Percentiles rank a stretch among this genome's conserved stretches.
These are phyloP conservation scores for Amaranthus tricolor DNA, from an alignment of 179 eudicot species.

Conservation along the genomic window DNA sequence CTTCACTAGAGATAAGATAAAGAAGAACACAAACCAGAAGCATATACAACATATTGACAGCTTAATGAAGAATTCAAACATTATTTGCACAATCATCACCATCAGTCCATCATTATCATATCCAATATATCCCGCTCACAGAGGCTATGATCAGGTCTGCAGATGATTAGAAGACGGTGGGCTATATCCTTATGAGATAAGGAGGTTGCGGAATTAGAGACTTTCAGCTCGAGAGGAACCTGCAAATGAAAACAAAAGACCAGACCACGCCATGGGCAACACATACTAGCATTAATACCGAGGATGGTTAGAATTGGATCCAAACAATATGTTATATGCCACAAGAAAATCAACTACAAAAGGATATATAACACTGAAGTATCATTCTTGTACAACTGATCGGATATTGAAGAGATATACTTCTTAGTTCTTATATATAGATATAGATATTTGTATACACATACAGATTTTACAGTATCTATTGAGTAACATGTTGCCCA, in stretches of 20 bases:
- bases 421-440: too few species aligned
- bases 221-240: too few species aligned
- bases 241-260: too few species aligned
- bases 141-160: too few species aligned
- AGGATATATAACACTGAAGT: background rate
- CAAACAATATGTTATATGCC: background rate
- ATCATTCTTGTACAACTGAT: conserved; percentile 13
- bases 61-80: too few species aligned
- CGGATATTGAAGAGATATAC: background rate
- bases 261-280: background rate
- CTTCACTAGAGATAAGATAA: background rate
- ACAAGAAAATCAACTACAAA: background rate
- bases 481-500: conserved; percentile 18
- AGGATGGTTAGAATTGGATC: background rate
- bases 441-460: conserved; percentile 8
- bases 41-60: too few species aligned
- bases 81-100: too few species aligned
- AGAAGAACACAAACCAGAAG: background rate
- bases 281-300: background rate
- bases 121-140: too few species aligned
- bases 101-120: too few species aligned
- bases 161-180: too few species aligned
- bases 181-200: too few species aligned
- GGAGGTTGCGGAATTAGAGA: too few species aligned
- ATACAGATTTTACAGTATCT: conserved; percentile 19